These are phyloP conservation scores for Rhodotorula sp. DNA, from an alignment of 1,284 basidiomycete genomes.

Conservation along the genomic window DNA sequence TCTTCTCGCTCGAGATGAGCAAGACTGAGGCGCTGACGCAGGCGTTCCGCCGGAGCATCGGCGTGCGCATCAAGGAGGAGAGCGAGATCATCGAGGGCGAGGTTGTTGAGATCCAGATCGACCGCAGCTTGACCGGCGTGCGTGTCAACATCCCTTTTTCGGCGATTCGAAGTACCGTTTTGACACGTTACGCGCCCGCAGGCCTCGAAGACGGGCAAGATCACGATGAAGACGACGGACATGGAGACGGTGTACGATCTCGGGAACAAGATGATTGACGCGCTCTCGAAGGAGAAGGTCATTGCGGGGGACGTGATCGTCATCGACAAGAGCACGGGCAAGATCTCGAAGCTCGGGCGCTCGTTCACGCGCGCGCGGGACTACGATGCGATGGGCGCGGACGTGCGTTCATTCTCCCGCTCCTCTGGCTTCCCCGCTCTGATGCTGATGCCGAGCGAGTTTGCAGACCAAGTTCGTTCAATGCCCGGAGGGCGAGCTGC, in stretches of 20 bases:
- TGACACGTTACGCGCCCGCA: conserved; percentile 48
- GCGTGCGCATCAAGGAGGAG: conserved; percentile 96
- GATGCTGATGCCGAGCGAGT: not conserved
- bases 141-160: conserved; percentile 50
- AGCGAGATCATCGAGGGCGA: conserved; percentile 97
- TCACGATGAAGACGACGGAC: conserved; percentile 97
- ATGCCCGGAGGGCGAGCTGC: conserved; percentile 96
- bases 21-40: conserved; percentile 98
- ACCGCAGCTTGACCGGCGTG: conserved; percentile 93
- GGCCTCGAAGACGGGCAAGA: conserved; percentile 96
- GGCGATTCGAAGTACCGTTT: too few species aligned
- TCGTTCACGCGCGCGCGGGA: conserved; percentile 95
- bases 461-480: conserved; percentile 92
- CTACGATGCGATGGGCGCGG: conserved; percentile 98
- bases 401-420: conserved; percentile 62
- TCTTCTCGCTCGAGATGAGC: conserved; percentile 92
- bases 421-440: not conserved
- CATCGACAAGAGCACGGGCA: conserved; percentile 96
- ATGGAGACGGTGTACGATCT: conserved; percentile 99
- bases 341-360: conserved; percentile 91
- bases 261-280: conserved; percentile 98
- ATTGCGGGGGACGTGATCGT: conserved; percentile 93
- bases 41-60: conserved; percentile 91
- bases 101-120: conserved; percentile 97
- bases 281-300: conserved; percentile 94